These are phyloP conservation scores for Neonectria faginata DNA, from an alignment of 2,329 filamentous ascomycete species.

Conservation along the genomic window DNA sequence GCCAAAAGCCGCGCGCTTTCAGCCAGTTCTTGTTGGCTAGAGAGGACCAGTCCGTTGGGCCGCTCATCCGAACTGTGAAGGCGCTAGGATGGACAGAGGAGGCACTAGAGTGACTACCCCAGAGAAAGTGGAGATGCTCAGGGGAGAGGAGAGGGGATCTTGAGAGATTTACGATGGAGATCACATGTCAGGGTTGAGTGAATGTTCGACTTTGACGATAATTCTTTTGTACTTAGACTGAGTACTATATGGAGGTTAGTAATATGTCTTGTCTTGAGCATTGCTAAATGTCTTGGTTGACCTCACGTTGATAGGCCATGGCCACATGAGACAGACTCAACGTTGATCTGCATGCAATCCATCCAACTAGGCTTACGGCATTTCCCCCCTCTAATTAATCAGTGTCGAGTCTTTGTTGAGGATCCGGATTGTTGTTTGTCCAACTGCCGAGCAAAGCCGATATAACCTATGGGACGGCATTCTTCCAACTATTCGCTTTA, in stretches of 20 bases:
- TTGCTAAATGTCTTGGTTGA: background rate
- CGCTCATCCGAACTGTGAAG: background rate
- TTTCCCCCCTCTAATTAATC: background rate
- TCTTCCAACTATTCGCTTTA: background rate
- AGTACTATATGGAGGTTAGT: no score
- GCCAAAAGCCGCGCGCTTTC: conserved; percentile 1
- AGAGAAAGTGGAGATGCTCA: background rate
- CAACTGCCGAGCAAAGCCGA: conserved; percentile 26
- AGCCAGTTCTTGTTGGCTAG: conserved; percentile 5
- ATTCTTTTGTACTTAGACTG: no score
- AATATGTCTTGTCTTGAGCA: background rate
- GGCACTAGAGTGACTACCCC: background rate
- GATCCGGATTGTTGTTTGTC: background rate
- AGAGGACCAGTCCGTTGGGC: conserved; percentile 4
- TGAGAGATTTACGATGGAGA: conserved; percentile 3
- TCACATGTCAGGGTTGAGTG: background rate
- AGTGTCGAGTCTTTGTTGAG: conserved; percentile 4
- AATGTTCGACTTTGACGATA: background rate
- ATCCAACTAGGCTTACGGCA: background rate
- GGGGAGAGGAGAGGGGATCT: background rate
- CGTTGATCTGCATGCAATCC: background rate
- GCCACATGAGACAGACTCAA: background rate
- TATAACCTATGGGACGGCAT: conserved; percentile 1
- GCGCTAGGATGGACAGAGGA: background rate
- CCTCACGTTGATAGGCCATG: background rate